phyloP scores from a whole-genome alignment of 345 rosid genomes.

The Sisymbrium irio region DNA sequence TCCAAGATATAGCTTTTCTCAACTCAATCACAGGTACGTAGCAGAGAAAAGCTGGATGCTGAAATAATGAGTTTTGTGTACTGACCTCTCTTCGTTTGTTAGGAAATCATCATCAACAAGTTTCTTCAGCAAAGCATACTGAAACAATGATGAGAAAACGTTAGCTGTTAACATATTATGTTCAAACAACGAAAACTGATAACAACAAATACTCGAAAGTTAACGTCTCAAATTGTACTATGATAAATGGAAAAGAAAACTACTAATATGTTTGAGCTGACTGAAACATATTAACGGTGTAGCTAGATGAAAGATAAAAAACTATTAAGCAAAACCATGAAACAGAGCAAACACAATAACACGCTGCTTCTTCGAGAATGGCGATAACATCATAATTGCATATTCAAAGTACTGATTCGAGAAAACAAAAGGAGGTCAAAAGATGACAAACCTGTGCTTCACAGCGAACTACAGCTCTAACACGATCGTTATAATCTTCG shows the following conservation, averaged over 20 bases:
- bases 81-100: constrained; percentile 71
- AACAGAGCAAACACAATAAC: neutral
- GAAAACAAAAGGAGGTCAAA: neutral
- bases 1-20: neutral
- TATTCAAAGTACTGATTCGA: neutral
- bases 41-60: neutral
- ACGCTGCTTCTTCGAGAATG: neutral
- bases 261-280: neutral
- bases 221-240: neutral
- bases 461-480: constrained; percentile 77
- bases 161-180: neutral
- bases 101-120: constrained; percentile 59
- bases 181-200: neutral
- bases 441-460: constrained; percentile 67
- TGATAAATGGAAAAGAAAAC: neutral
- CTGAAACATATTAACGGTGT: neutral
- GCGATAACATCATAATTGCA: neutral
- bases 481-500: constrained; percentile 76
- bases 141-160: constrained; percentile 3
- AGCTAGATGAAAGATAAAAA: neutral
- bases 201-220: neutral
- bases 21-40: neutral
- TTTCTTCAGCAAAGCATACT: constrained; percentile 80
- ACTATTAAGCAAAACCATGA: neutral
- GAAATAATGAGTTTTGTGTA: neutral